Evolutionary conservation across 1,284 basidiomycete species (phyloP), one percentile per base, ranked within the genome.

Genomic region (Grifola frondosa): DNA sequence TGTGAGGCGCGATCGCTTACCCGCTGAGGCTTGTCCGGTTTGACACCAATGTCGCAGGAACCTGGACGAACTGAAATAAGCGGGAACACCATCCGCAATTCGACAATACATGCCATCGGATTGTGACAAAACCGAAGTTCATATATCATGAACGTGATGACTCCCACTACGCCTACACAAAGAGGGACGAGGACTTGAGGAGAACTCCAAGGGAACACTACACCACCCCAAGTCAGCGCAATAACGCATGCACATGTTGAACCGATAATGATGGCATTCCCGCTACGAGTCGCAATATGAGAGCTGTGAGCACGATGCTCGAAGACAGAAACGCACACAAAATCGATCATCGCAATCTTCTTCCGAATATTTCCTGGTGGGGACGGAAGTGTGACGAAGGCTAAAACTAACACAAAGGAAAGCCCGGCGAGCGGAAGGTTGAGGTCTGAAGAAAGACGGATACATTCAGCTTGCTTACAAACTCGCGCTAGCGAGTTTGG

Each of bases 21-120:
- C 66, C 67, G 34, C 58, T 57, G 8, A 64, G 25, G 16, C 58
- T 59, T 4, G 62, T 66, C 13, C 61, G 38, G 36, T 64, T 65
- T 10, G 49, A 48, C 15, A 68, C 26, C 1, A 67, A 48, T 9
- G 50, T 33, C 22, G 56, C 53, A 0, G 64, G 65, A 5, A 65
- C 41, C 49, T 54, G 19, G 7, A 11, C 23, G 2, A 23, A 25
- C n/a, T 22, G 15, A 11, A 5, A 20, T 21, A 6, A 21, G 29
- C 12, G n/a, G 33, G 5, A 15, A 5, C 12, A 17, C 30, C 1
- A 19, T 5, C 9, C 12, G 35, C 12, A 24, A 13, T 33, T 3
- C 4, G 1, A 17, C 13, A 19, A 20, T 4, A 31, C 35, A 5
- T 32, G 45, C 48, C 16, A 45, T 15, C 3, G 48, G 48, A 17